Conservation (phyloP, 2,329 filamentous ascomycete species). For the Periconia sp. region DNA sequence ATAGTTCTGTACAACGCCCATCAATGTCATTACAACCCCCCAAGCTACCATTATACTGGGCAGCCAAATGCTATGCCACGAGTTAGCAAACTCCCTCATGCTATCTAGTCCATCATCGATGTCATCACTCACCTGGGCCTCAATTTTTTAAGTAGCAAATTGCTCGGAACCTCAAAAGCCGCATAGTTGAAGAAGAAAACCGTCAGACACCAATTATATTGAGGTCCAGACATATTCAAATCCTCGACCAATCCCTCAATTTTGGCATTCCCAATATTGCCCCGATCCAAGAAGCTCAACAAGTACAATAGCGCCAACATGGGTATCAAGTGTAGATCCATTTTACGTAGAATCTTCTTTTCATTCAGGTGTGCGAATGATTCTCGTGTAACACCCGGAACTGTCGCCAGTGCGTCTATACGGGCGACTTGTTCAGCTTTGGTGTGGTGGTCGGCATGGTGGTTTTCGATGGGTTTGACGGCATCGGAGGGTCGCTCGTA, state of each 20-base stretch:
- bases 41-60: conserved; percentile 58
- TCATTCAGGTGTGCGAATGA: conserved; percentile 48
- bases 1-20: conserved; percentile 55
- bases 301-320: conserved; percentile 48
- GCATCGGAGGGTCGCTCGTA: neutral
- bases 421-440: conserved; percentile 24
- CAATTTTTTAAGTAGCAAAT: conserved; percentile 65
- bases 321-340: conserved; percentile 48
- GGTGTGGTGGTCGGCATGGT: conserved; percentile 12
- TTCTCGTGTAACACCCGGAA: conserved; percentile 30
- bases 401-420: conserved; percentile 33
- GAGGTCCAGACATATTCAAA: conserved; percentile 53
- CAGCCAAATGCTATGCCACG: conserved; percentile 42
- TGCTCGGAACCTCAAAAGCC: conserved; percentile 60
- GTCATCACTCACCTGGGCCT: too few species aligned
- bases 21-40: conserved; percentile 58
- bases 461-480: too few species aligned
- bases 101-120: too few species aligned
- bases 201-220: conserved; percentile 69
- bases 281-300: conserved; percentile 42
- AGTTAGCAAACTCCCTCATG: too few species aligned
- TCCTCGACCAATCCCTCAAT: conserved; percentile 42
- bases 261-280: conserved; percentile 52
- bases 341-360: conserved; percentile 49
- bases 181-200: conserved; percentile 66